Conservation (phyloP, 1,284 basidiomycete species). For the Cerrena zonata region DNA sequence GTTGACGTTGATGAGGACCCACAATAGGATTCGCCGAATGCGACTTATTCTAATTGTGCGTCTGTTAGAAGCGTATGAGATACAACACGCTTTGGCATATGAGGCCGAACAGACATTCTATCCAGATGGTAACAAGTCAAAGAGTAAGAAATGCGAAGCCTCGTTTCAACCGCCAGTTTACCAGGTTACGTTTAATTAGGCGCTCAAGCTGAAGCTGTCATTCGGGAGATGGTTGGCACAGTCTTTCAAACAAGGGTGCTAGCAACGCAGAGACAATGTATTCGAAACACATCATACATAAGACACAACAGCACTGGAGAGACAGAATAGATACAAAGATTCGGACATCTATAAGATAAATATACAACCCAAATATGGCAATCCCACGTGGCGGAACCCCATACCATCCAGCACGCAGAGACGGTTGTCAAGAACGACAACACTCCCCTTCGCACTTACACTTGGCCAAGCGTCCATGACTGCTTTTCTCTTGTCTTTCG, state of each 20-base stretch:
- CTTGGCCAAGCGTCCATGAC: neutral
- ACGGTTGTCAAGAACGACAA: neutral
- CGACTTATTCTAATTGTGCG: too few species aligned
- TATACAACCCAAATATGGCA: neutral
- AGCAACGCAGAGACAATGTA: neutral
- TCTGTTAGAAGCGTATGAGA: too few species aligned
- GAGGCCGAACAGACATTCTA: too few species aligned
- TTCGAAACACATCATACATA: neutral
- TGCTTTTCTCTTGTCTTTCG: neutral
- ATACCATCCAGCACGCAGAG: neutral
- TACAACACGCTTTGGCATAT: too few species aligned
- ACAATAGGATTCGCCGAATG: too few species aligned
- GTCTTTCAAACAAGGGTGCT: too few species aligned
- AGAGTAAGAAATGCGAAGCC: too few species aligned
- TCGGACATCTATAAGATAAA: too few species aligned
- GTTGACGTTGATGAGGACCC: too few species aligned
- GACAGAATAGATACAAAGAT: neutral
- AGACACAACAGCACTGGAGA: too few species aligned
- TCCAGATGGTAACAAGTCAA: too few species aligned
- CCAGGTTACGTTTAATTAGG: constrained; percentile 16
- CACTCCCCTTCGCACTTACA: neutral
- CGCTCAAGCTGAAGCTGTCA: constrained; percentile 17
- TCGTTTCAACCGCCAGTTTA: too few species aligned
- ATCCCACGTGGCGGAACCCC: neutral
- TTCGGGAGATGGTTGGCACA: neutral